Evolutionary conservation across 2,329 filamentous ascomycete species (phyloP), one percentile per base, ranked within the genome.

Genomic region (Aspergillus transmontanensis): DNA sequence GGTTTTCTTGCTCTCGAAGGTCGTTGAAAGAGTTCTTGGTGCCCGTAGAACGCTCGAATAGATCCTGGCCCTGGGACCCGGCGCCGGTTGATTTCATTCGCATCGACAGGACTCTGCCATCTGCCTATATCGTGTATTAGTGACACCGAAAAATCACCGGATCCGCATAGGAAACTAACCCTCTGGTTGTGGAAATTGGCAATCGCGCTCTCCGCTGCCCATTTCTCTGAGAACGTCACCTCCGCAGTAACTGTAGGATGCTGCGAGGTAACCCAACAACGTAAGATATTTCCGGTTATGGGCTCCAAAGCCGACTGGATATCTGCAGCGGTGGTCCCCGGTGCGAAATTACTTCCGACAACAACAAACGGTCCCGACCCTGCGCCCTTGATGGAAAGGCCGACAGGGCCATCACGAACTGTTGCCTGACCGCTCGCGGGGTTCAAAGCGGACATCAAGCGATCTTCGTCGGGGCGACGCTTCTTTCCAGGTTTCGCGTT

Each of bases 291-390:
- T 36, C 85, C 85, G 19, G 83, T 84, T 21, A 84, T 77, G 3
- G 82, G 80, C 60, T 80, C 78, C 72, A 89, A 80, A 34, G 87
- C 86, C 48, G 86, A 83, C 71, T 89, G 85, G 53, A 90, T 89
- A 68, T 90, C 87, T 30, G 85, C 86, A 19, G 86, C 87, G 2
- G 87, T 89, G 0, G 87, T 90, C 19, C 87, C 87, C n/a, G 84
- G 84, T 16, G 87, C 87, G 72, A 90, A 89, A 75, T 89, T 89
- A 72, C 82, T 83, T 7, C 86, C 87, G 57, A 87, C 75, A 7
- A 90, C 84, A 6, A 85, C 80, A 70, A 83, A 87, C 3, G 85
- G 85, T 1, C 84, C 84, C 12, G 77, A 77, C 14, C 81, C 79
- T 23, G 77, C 74, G 56, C 87, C 87, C 71, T 82, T 82, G 63